Percentiles rank a stretch among this genome's conserved stretches.
Evolutionary conservation across 2,329 filamentous ascomycete genomes (phyloP).

Genomic region (Fusarium coffeatum): DNA sequence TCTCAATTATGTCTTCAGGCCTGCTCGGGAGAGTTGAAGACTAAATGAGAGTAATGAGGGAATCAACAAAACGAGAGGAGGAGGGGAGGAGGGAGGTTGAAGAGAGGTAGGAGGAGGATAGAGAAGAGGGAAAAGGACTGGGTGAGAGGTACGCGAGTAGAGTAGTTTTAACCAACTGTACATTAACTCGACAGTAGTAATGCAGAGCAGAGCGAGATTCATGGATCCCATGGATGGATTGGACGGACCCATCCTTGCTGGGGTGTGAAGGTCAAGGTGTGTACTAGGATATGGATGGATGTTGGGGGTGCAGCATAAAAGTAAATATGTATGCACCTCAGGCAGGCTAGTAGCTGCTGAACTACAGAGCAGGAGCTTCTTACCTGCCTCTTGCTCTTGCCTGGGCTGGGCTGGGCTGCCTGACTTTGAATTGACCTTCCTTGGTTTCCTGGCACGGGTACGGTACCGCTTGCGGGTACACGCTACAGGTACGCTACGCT

Average conservation of each 20-base stretch:
- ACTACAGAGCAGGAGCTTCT: not conserved
- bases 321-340: constrained; percentile 1
- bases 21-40: constrained; percentile 61
- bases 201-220: constrained; percentile 30
- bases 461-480: constrained; percentile 38
- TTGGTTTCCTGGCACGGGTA: constrained; percentile 35
- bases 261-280: constrained; percentile 11
- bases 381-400: constrained; percentile 1
- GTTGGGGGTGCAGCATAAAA: constrained; percentile 17
- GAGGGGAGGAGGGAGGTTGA: constrained; percentile 56
- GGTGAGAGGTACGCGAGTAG: constrained; percentile 58
- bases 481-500: not conserved
- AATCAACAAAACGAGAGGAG: constrained; percentile 61
- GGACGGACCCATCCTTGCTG: constrained; percentile 21
- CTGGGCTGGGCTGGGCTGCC: not conserved
- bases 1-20: constrained; percentile 50
- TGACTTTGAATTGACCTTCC: constrained; percentile 7
- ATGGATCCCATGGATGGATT: constrained; percentile 17
- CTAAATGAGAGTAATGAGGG: constrained; percentile 59
- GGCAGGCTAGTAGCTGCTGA: not conserved
- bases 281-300: constrained; percentile 27
- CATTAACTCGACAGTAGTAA: constrained; percentile 10
- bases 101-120: constrained; percentile 65
- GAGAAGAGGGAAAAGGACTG: constrained; percentile 67
- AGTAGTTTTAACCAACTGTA: constrained; percentile 52